Percentiles rank a stretch among this genome's conserved stretches.
Evolutionary conservation across 2,329 filamentous ascomycete genomes (phyloP).

Genomic region (Talaromyces pinophilus): DNA sequence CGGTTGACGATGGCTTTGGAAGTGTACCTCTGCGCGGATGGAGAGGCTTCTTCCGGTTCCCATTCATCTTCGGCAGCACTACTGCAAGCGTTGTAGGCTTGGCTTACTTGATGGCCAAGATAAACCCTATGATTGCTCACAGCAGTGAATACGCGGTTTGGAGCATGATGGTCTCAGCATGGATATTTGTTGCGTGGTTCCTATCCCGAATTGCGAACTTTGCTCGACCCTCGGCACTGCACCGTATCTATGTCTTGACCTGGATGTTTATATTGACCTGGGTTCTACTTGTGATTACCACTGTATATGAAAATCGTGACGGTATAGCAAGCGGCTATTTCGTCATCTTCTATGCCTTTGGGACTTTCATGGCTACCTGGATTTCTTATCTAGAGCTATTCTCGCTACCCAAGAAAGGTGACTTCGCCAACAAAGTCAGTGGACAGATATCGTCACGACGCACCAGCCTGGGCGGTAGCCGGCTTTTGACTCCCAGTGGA

Average conservation of each 20-base stretch:
- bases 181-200: slow-evolving; percentile 80
- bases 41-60: slow-evolving; percentile 82
- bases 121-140: slow-evolving; percentile 90
- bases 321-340: slow-evolving; percentile 76
- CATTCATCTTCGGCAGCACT: slow-evolving; percentile 70
- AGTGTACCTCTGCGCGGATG: slow-evolving; percentile 69
- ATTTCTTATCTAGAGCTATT: slow-evolving; percentile 81
- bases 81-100: slow-evolving; percentile 69
- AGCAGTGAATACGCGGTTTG: slow-evolving; percentile 85
- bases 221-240: slow-evolving; percentile 80
- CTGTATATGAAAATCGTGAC: slow-evolving; percentile 74
- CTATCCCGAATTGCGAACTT: slow-evolving; percentile 76
- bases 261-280: slow-evolving; percentile 83
- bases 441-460: slow-evolving; percentile 38
- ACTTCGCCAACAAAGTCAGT: slow-evolving; percentile 63
- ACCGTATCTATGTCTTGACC: slow-evolving; percentile 75
- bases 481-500: slow-evolving; percentile 46
- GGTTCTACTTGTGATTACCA: slow-evolving; percentile 68
- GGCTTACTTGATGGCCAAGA: slow-evolving; percentile 73
- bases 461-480: slow-evolving; percentile 41
- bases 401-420: slow-evolving; percentile 68
- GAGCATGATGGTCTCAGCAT: slow-evolving; percentile 81
- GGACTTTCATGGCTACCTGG: slow-evolving; percentile 71
- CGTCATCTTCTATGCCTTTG: slow-evolving; percentile 75
- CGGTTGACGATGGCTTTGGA: slow-evolving; percentile 62